These are phyloP conservation scores for Moesziomyces antarcticus DNA, from an alignment of 1,284 basidiomycete species.

Conservation along the genomic window DNA sequence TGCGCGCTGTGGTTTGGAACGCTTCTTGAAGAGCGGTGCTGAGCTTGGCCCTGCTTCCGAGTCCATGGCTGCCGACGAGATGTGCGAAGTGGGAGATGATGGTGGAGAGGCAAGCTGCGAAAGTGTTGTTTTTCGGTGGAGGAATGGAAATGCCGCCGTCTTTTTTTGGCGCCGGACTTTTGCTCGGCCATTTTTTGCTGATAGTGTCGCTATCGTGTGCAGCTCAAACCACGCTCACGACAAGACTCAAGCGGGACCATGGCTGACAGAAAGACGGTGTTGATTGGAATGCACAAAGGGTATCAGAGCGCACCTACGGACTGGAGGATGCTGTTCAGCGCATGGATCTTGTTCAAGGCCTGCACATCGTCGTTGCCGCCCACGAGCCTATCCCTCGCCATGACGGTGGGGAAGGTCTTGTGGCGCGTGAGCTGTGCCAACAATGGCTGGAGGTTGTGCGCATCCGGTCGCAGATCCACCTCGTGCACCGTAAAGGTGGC, in stretches of 20 bases:
- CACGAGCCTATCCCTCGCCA: conserved; percentile 29
- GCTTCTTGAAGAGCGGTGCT: conserved; percentile 28
- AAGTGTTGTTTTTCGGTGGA: too few species aligned
- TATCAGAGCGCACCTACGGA: conserved; percentile 23
- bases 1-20: conserved; percentile 4
- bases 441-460: conserved; percentile 31
- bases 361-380: conserved; percentile 44
- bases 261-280: too few species aligned
- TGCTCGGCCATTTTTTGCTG: not conserved
- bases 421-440: conserved; percentile 35
- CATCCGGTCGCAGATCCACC: conserved; percentile 38
- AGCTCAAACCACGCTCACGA: too few species aligned
- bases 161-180: conserved; percentile 4
- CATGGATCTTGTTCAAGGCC: conserved; percentile 13
- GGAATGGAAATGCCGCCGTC: too few species aligned
- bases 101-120: conserved; percentile 1
- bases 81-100: conserved; percentile 1
- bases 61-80: conserved; percentile 2
- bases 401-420: conserved; percentile 44
- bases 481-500: conserved; percentile 40
- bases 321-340: conserved; percentile 22
- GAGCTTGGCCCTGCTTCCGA: conserved; percentile 22
- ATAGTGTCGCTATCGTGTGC: too few species aligned
- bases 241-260: too few species aligned
- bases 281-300: not conserved